A percentile compares a stretch with the other conserved stretches of the same genome.
phyloP scores from a whole-genome alignment of 2,329 filamentous ascomycete species.

The Trichoderma aggressivum region DNA sequence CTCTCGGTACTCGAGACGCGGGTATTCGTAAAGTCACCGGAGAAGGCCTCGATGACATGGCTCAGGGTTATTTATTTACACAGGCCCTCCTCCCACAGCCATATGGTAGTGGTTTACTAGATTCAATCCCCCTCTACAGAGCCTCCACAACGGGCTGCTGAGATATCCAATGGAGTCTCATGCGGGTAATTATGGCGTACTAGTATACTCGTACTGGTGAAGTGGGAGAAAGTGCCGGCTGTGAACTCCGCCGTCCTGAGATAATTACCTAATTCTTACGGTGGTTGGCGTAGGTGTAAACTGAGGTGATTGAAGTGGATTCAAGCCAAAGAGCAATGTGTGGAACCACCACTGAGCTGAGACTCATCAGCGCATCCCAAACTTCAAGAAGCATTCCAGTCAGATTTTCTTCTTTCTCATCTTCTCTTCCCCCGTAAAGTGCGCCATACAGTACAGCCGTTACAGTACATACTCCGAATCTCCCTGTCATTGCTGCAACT shows the following conservation, averaged over 20 bases:
- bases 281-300: background rate
- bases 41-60: background rate
- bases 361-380: background rate
- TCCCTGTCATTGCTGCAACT: background rate
- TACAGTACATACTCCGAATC: background rate
- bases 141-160: background rate
- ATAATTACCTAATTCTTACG: background rate
- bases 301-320: background rate
- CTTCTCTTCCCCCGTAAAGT: background rate
- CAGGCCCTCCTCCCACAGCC: background rate
- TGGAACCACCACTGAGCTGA: background rate
- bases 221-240: background rate
- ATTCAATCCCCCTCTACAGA: background rate
- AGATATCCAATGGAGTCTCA: background rate
- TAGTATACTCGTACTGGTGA: background rate
- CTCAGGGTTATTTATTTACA: background rate
- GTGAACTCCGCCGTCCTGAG: background rate
- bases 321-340: background rate
- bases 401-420: background rate
- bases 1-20: background rate
- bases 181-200: background rate
- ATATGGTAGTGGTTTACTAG: background rate
- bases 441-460: background rate
- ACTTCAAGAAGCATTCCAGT: background rate
- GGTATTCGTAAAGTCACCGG: background rate